Evolutionary conservation across 2,329 filamentous ascomycete species (phyloP).

Genomic region (Alternaria brassicicola): DNA sequence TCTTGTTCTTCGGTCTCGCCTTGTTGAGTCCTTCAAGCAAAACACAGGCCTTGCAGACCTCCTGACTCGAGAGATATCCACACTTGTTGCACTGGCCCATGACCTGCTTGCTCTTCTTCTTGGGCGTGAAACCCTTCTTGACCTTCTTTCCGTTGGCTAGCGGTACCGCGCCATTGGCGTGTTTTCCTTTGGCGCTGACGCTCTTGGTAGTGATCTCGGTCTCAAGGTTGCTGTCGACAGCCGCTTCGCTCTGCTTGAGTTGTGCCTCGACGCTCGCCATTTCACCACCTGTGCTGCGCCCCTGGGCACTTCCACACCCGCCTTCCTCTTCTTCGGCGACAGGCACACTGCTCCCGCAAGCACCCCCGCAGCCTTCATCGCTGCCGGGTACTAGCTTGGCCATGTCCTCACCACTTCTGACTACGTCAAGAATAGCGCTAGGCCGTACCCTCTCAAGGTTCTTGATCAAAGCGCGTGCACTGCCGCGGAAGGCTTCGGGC

Average conservation of each 20-base stretch:
- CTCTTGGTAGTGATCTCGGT: slow-evolving; percentile 63
- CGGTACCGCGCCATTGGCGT: slow-evolving; percentile 25
- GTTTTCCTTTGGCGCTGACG: slow-evolving; percentile 42
- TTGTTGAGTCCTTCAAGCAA: slow-evolving; percentile 92
- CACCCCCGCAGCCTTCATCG: slow-evolving; percentile 44
- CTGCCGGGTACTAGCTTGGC: slow-evolving; percentile 75
- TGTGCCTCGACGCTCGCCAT: slow-evolving; percentile 82
- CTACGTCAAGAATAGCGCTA: slow-evolving; percentile 93
- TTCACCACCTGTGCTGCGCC: slow-evolving; percentile 71
- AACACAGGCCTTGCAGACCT: slow-evolving; percentile 90
- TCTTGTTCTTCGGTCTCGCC: slow-evolving; percentile 54
- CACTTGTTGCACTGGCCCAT: slow-evolving; percentile 85
- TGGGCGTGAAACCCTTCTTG: slow-evolving; percentile 30
- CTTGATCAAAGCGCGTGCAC: slow-evolving; percentile 89
- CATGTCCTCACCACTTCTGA: slow-evolving; percentile 95
- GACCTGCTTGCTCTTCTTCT: slow-evolving; percentile 63
- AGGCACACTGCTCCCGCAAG: slow-evolving; percentile 39
- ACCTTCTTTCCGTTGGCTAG: slow-evolving; percentile 23
- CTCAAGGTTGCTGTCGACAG: slow-evolving; percentile 64
- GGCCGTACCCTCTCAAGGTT: slow-evolving; percentile 91
- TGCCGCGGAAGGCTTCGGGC: slow-evolving; percentile 93
- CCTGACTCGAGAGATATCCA: slow-evolving; percentile 94
- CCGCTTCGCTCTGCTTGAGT: slow-evolving; percentile 68
- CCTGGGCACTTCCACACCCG: slow-evolving; percentile 76
- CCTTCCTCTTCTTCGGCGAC: slow-evolving; percentile 65